Evolutionary conservation across 139 green algal genomes (phyloP), one percentile per base, ranked within the genome.

Genomic region (Tetradesmus lagerheimii): DNA sequence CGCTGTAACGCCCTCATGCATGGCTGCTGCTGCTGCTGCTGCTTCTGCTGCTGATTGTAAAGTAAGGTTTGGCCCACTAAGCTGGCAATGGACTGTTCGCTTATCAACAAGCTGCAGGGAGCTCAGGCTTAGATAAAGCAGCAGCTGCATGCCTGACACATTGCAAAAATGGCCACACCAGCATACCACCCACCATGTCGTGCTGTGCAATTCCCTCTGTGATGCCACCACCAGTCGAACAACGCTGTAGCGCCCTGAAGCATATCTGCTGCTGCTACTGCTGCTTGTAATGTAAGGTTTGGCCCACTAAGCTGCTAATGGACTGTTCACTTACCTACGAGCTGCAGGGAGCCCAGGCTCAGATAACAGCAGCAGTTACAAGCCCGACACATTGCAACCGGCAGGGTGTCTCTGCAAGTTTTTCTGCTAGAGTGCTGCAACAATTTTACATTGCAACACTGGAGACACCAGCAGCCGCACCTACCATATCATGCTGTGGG

Each of bases 201-300:
- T 99, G 97, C 93, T 99, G 97, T 12, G 98, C 98, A 84, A 99
- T 99, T 87, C 98, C 98, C 92, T 99, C 98, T 12, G 98, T 99
- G 92, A 99, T 99, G 95, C 97, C 57, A 99, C 98, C 67, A 99
- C 96, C 62, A 94, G 77, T 98, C 95, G 41, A 99, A 88, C 94
- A 99, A 97, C 8, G 97, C 97, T 88, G 98, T 95, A n/a, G 99
- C 93, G 15, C 95, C 96, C 87, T 99, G 98, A 87, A 99, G 88
- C 82, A 99, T 98, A n/a, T 97, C 98, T 25, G 92, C 89, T n/a
- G 98, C 98, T 6, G 98, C 98, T 45, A 35, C 66, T 77, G 27
- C 29, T 77, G 27, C 66, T 77, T 14, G 9, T 37, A 16, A 5
- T 77, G 27, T 27, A 77, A n/a, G n/a, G n/a, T n/a, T n/a, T 29